Evolutionary conservation across 2,329 filamentous ascomycete species (phyloP), one percentile per base, ranked within the genome.

Genomic region (Elsinoe perseae): DNA sequence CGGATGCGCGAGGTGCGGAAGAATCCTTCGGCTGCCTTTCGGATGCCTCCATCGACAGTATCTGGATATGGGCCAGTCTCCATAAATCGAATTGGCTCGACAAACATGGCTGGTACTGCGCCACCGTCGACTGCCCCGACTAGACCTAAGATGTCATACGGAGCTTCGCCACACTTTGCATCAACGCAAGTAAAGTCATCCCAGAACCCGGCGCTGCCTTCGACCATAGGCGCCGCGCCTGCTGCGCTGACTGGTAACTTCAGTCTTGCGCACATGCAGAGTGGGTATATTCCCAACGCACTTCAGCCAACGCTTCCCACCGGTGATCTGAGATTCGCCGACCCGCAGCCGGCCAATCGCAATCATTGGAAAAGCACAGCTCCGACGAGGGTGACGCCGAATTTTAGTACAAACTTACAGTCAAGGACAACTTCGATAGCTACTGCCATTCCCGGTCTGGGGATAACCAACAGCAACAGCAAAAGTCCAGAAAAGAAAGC

Each of bases 1-100:
- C 73, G 0, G 69, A 68, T 38, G 56, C 60, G 40, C 75, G 61
- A 10, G 18, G 12, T 20, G 4, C 28, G 38, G n/a, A 36, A 23
- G 8, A 44, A 48, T 9, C 53, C 38, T 8, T 8, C 16, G 9
- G 21, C 52, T 27, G 21, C 28, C 14, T 21, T 21, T 3, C 30
- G 32, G 18, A 2, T 53, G 30, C 28, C n/a, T 7, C 21, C 25
- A 12, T 50, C 44, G 14, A 36, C 12, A 4, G 9, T 7, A 4
- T n/a, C 18, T 9, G 7, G 40, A 18, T 43, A 25, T 50, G 27
- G n/a, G n/a, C n/a, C n/a, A n/a, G n/a, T n/a, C n/a, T n/a, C n/a
- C n/a, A n/a, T n/a, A n/a, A n/a, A n/a, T n/a, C n/a, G n/a, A n/a
- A n/a, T n/a, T n/a, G n/a, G n/a, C n/a, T n/a, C n/a, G n/a, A n/a